These are phyloP conservation scores for Sisymbrium altissimum DNA, from an alignment of 345 rosid species.

Conservation along the genomic window DNA sequence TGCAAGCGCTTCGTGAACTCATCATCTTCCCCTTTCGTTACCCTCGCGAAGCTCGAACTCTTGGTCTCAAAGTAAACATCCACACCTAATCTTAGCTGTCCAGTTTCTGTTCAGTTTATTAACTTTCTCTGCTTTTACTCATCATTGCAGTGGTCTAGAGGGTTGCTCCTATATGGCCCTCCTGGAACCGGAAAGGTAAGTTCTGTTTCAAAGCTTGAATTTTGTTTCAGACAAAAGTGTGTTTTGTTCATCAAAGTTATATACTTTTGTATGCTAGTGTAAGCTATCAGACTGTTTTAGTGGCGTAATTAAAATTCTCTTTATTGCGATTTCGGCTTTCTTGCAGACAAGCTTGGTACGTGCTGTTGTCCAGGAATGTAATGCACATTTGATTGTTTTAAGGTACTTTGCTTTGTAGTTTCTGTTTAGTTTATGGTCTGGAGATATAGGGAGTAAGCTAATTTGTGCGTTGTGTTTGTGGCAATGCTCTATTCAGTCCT, in stretches of 20 bases:
- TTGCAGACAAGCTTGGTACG: conserved; percentile 85
- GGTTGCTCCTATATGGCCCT: conserved; percentile 84
- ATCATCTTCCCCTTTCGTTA: conserved; percentile 71
- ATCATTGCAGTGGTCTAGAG: conserved; percentile 70
- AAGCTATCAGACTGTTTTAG: neutral
- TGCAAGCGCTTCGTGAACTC: conserved; percentile 83
- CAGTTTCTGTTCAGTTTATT: neutral
- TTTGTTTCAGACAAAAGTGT: neutral
- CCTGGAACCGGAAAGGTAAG: conserved; percentile 95
- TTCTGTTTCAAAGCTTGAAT: conserved; percentile 3
- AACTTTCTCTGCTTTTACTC: neutral
- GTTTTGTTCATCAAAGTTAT: neutral
- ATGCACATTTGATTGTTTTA: conserved; percentile 69
- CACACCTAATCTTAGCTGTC: neutral
- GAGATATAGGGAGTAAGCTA: neutral
- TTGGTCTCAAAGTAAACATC: conserved; percentile 66
- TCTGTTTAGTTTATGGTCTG: neutral
- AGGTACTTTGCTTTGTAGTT: conserved; percentile 45
- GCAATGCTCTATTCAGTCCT: conserved; percentile 44
- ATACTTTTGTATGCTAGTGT: neutral
- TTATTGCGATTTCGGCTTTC: neutral
- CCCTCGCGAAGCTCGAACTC: conserved; percentile 59
- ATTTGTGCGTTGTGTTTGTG: conserved; percentile 12
- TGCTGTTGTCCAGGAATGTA: conserved; percentile 79
- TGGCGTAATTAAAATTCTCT: neutral